Conservation (phyloP, 148 eudicot species). For the Talinum fruticosum region DNA sequence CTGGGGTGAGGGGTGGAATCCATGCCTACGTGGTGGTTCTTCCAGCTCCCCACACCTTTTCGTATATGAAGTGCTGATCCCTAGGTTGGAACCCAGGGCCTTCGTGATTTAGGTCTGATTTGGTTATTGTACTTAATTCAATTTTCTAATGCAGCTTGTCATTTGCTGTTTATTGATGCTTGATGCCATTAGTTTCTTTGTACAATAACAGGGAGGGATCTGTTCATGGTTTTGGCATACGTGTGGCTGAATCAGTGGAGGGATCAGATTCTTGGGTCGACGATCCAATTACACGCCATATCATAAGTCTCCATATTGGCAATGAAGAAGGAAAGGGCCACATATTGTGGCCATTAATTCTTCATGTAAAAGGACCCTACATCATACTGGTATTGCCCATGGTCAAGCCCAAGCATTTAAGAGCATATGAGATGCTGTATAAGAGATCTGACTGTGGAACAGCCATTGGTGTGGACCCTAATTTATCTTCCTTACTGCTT, state of each 20-base stretch:
- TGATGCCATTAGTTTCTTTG: constrained; percentile 15
- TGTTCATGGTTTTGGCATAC: constrained; percentile 81
- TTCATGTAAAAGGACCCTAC: constrained; percentile 74
- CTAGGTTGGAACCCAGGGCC: background rate
- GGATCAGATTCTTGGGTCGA: constrained; percentile 99
- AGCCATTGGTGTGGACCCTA: constrained; percentile 74
- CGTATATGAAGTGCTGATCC: background rate
- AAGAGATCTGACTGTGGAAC: constrained; percentile 78
- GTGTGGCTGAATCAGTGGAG: constrained; percentile 64
- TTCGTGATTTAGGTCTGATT: background rate
- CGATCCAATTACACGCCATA: constrained; percentile 90
- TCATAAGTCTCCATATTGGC: constrained; percentile 61
- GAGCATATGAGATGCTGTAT: constrained; percentile 59
- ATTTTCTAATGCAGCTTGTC: background rate
- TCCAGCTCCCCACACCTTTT: background rate
- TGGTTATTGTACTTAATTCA: constrained; percentile 3
- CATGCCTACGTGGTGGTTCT: no score
- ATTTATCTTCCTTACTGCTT: constrained; percentile 73
- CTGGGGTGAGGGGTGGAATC: background rate
- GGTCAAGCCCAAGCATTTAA: constrained; percentile 80
- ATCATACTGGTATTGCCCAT: constrained; percentile 74
- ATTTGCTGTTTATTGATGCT: constrained; percentile 1
- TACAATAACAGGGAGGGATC: constrained; percentile 75
- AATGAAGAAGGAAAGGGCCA: constrained; percentile 47
- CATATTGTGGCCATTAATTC: constrained; percentile 78